Conservation (phyloP, 176 grass and related monocot species). For the Miscanthus lutarioriparius region DNA sequence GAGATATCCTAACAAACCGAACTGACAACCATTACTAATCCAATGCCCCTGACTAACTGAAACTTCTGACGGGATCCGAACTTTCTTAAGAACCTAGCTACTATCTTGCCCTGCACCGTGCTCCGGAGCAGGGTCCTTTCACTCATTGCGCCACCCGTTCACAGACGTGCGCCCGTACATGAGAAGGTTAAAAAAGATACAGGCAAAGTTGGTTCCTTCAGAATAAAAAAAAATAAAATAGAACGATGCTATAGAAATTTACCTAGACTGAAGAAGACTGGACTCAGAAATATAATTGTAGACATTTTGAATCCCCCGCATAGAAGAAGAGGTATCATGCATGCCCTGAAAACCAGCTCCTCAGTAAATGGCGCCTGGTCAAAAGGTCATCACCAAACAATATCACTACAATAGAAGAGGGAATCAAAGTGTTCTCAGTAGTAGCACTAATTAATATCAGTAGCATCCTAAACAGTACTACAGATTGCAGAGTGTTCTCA, state of each 20-base stretch:
- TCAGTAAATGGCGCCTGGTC: slow-evolving; percentile 88
- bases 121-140: not conserved
- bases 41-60: not conserved
- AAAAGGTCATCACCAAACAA: slow-evolving; percentile 41
- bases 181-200: not conserved
- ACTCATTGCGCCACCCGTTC: not conserved
- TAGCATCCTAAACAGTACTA: not conserved
- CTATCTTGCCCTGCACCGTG: not conserved
- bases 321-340: slow-evolving; percentile 95
- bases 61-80: not conserved
- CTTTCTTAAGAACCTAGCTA: not conserved
- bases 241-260: slow-evolving; percentile 31
- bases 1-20: not conserved
- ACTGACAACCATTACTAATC: not conserved
- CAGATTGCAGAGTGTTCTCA: not conserved
- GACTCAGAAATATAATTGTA: slow-evolving; percentile 79
- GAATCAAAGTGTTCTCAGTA: not conserved
- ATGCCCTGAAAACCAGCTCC: slow-evolving; percentile 94
- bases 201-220: not conserved
- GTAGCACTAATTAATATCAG: not conserved
- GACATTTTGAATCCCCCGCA: slow-evolving; percentile 79
- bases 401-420: slow-evolving; percentile 20
- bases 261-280: slow-evolving; percentile 99
- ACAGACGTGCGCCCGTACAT: not conserved
- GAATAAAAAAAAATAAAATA: slow-evolving; percentile 4